Percentiles rank a stretch among this genome's conserved stretches.
These are phyloP conservation scores for Fusarium burgessii DNA, from an alignment of 2,329 filamentous ascomycete genomes.

Conservation along the genomic window DNA sequence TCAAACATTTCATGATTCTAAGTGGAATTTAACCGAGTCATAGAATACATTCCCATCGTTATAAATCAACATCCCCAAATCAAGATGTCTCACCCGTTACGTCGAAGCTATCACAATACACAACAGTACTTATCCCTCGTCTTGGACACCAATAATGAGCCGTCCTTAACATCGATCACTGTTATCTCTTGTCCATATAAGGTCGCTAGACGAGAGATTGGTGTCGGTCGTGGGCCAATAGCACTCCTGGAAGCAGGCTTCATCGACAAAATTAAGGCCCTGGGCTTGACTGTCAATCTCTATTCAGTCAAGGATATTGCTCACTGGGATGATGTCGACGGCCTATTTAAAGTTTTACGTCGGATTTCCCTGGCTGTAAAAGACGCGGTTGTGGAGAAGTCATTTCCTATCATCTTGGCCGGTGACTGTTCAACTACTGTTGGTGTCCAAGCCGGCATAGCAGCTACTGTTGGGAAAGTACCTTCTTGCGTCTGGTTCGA, in stretches of 20 bases:
- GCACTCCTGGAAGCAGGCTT: constrained; percentile 3
- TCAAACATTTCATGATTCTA: background rate
- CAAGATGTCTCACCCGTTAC: too few species aligned
- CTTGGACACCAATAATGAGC: background rate
- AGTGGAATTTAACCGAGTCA: background rate
- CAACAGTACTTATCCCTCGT: background rate
- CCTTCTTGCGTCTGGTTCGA: constrained; percentile 57
- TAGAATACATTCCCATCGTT: background rate
- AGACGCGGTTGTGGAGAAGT: background rate
- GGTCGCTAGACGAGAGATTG: background rate
- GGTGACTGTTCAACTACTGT: constrained; percentile 13
- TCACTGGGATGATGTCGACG: background rate
- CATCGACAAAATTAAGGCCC: background rate
- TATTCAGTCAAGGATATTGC: background rate
- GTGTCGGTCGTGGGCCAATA: constrained; percentile 1
- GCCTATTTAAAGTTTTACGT: constrained; percentile 7
- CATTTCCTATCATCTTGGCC: constrained; percentile 8
- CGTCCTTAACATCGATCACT: background rate
- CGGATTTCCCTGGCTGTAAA: background rate
- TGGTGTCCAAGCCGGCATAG: constrained; percentile 49
- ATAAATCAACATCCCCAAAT: background rate
- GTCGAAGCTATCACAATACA: background rate
- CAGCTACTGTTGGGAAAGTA: constrained; percentile 18
- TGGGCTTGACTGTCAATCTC: background rate
- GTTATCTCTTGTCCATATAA: background rate